These are phyloP conservation scores for Polygonum maritimum DNA, from an alignment of 148 eudicot species.

Conservation along the genomic window DNA sequence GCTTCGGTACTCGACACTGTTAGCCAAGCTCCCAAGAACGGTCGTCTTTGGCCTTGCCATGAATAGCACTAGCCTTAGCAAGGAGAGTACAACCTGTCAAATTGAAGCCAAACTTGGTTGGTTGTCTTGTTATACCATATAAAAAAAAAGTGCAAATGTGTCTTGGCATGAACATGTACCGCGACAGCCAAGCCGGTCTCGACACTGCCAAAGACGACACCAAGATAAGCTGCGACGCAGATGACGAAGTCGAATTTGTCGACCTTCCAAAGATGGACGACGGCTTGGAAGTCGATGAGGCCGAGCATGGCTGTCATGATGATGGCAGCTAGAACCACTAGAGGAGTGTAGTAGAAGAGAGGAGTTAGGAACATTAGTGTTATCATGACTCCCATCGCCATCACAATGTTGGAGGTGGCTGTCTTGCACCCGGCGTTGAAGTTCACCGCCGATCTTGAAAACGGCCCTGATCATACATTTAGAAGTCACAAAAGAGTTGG, in stretches of 20 bases:
- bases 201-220: constrained; percentile 51
- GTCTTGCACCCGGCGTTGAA: constrained; percentile 60
- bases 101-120: not conserved
- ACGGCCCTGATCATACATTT: constrained; percentile 32
- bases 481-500: not conserved
- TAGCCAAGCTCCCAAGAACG: constrained; percentile 46
- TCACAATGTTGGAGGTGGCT: constrained; percentile 52
- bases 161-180: constrained; percentile 15
- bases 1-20: constrained; percentile 34
- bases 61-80: constrained; percentile 42
- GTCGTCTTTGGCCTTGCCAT: constrained; percentile 55
- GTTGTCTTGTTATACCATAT: not conserved
- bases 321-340: constrained; percentile 51
- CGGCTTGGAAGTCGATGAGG: constrained; percentile 44
- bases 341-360: constrained; percentile 57
- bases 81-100: constrained; percentile 34
- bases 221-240: constrained; percentile 37
- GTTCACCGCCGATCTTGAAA: constrained; percentile 64
- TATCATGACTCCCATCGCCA: constrained; percentile 55
- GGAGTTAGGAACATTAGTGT: constrained; percentile 47
- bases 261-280: constrained; percentile 37
- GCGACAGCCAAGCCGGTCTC: constrained; percentile 44
- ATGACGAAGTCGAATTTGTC: constrained; percentile 63
- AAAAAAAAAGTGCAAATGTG: not conserved
- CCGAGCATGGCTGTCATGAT: constrained; percentile 59